Conservation (phyloP, 768 basidiomycete genomes). For the Mycena belliarum region DNA sequence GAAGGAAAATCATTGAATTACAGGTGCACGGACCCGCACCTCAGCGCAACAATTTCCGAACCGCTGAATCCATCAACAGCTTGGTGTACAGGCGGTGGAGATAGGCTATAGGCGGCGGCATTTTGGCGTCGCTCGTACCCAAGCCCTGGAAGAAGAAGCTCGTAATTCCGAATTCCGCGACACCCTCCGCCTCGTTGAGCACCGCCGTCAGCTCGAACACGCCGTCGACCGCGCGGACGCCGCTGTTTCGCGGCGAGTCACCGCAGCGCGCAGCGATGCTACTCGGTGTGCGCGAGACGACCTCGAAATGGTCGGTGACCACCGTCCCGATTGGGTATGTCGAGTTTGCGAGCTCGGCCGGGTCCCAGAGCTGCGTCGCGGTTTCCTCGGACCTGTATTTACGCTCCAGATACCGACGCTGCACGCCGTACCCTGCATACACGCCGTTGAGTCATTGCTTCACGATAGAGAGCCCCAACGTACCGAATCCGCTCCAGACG, state of each 20-base stretch:
- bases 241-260: slow-evolving; percentile 18
- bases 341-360: slow-evolving; percentile 10
- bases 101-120: slow-evolving; percentile 5
- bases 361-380: slow-evolving; percentile 21
- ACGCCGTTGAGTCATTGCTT: no score
- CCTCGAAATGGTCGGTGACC: slow-evolving; percentile 25
- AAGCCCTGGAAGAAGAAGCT: slow-evolving; percentile 19
- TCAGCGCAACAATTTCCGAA: no score
- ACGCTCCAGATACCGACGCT: slow-evolving; percentile 18
- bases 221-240: slow-evolving; percentile 17
- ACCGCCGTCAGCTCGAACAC: slow-evolving; percentile 22
- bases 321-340: slow-evolving; percentile 18
- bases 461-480: not conserved
- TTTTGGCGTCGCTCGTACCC: slow-evolving; percentile 12
- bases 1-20: no score
- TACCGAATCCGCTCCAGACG: slow-evolving; percentile 20
- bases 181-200: slow-evolving; percentile 19
- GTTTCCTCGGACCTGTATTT: slow-evolving; percentile 20
- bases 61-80: slow-evolving; percentile 20
- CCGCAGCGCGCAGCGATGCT: slow-evolving; percentile 20
- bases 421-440: slow-evolving; percentile 17
- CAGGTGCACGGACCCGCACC: no score
- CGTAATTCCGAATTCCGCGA: slow-evolving; percentile 21
- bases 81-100: slow-evolving; percentile 21
- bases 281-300: slow-evolving; percentile 16